Conservation (phyloP, 2,329 filamentous ascomycete species). For the Venturia pyrina region DNA sequence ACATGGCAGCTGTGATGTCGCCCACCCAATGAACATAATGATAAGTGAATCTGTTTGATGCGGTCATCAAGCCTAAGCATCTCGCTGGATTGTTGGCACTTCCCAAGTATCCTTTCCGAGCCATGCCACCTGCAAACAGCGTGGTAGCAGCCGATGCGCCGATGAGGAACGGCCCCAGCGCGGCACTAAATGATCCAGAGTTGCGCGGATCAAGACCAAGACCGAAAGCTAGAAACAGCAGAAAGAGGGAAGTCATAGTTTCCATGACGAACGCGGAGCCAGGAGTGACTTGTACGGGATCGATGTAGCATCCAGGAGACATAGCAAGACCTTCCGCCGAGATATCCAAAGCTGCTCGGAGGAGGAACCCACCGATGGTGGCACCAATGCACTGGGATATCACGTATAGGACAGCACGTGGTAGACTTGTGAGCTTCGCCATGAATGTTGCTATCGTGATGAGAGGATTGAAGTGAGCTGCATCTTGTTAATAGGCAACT, state of each 20-base stretch:
- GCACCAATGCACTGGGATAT: conserved; percentile 11
- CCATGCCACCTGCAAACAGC: background rate
- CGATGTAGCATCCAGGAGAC: conserved; percentile 6
- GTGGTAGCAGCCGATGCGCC: background rate
- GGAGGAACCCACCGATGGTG: conserved; percentile 8
- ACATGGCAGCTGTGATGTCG: background rate
- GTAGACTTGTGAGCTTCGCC: conserved; percentile 9
- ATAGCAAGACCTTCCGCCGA: background rate
- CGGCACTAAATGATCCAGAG: background rate
- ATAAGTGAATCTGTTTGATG: conserved; percentile 12
- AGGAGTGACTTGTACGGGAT: background rate
- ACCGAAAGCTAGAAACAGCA: conserved; percentile 5
- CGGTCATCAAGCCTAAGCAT: background rate
- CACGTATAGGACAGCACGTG: conserved; percentile 10
- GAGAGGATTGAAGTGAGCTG: conserved; percentile 12
- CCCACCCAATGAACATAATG: conserved; percentile 14
- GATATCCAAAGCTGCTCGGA: conserved; percentile 6
- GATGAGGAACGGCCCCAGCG: background rate
- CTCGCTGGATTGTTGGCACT: conserved; percentile 1
- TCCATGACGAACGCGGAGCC: background rate
- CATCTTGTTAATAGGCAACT: background rate
- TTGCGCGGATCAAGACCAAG: background rate
- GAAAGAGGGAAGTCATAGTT: background rate
- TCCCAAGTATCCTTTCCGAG: background rate
- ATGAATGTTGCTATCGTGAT: conserved; percentile 13